phyloP scores from a whole-genome alignment of 1,284 basidiomycete genomes.

The Afroboletus lepidellus region DNA sequence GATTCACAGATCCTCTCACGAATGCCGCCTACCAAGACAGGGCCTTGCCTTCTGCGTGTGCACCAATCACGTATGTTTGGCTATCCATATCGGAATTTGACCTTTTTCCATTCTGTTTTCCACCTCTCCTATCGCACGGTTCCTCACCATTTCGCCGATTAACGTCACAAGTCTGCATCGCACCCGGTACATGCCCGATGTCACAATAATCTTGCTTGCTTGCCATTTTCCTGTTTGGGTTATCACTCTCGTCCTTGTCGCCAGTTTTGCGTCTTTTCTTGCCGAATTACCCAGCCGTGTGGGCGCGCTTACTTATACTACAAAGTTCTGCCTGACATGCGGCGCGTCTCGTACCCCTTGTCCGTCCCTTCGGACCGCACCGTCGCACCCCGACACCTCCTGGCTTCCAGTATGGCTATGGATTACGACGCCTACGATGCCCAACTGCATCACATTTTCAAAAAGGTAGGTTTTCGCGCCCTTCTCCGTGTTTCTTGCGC shows the following conservation, averaged over 20 bases:
- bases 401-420: slow-evolving; percentile 26
- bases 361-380: slow-evolving; percentile 13
- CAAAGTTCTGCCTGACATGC: not conserved
- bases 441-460: slow-evolving; percentile 35
- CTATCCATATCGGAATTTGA: slow-evolving; percentile 22
- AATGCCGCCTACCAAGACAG: slow-evolving; percentile 6
- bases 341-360: slow-evolving; percentile 1
- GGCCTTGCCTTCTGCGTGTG: not conserved
- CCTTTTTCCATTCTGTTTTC: slow-evolving; percentile 5
- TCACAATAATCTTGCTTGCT: slow-evolving; percentile 2
- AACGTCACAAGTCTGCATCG: slow-evolving; percentile 17
- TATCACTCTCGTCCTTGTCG: not conserved
- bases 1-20: slow-evolving; percentile 31
- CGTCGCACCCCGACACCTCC: slow-evolving; percentile 22
- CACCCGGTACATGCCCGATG: slow-evolving; percentile 1
- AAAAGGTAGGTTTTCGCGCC: slow-evolving; percentile 11
- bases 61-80: slow-evolving; percentile 15
- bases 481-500: not conserved
- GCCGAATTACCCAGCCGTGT: slow-evolving; percentile 8
- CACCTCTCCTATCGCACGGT: slow-evolving; percentile 3
- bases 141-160: slow-evolving; percentile 8
- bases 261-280: not conserved
- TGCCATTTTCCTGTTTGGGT: slow-evolving; percentile 3
- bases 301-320: slow-evolving; percentile 27
- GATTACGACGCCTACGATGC: slow-evolving; percentile 37